A percentile compares a stretch with the other conserved stretches of the same genome.
Conservation (phyloP, 345 rosid species). For the Boechera stricta region DNA sequence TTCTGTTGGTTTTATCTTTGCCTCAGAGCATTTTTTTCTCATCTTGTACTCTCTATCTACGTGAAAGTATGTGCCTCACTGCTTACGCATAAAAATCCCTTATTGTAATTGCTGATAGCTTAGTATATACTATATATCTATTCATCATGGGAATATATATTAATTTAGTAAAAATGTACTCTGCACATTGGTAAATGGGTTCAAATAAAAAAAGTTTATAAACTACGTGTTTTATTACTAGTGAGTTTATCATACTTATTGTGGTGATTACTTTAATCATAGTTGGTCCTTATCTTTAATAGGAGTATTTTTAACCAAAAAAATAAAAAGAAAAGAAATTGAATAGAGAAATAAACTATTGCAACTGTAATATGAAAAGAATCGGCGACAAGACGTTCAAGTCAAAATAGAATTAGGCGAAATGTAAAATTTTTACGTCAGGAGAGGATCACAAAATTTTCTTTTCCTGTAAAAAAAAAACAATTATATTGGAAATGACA, state of each 20-base stretch:
- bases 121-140: constrained; percentile 14
- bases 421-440: constrained; percentile 34
- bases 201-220: neutral
- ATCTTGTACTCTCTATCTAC: constrained; percentile 20
- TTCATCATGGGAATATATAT: neutral
- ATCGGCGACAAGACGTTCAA: constrained; percentile 40
- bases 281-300: neutral
- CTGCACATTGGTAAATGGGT: constrained; percentile 14
- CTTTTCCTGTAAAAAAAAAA: constrained; percentile 19
- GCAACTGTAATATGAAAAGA: constrained; percentile 41
- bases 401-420: constrained; percentile 45
- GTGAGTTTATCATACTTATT: constrained; percentile 3
- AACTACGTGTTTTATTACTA: neutral
- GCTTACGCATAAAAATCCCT: neutral
- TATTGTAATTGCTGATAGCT: constrained; percentile 7
- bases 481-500: constrained; percentile 30
- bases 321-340: too few species aligned
- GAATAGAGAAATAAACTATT: constrained; percentile 1
- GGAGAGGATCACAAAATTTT: constrained; percentile 20
- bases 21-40: constrained; percentile 16
- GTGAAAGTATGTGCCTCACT: constrained; percentile 34
- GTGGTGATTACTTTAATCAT: constrained; percentile 1
- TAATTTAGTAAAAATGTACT: neutral
- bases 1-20: constrained; percentile 38
- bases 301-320: neutral